Evolutionary conservation across 805 yeast species (phyloP), one percentile per base, ranked within the genome.

Genomic region (Saturnispora sanitii): DNA sequence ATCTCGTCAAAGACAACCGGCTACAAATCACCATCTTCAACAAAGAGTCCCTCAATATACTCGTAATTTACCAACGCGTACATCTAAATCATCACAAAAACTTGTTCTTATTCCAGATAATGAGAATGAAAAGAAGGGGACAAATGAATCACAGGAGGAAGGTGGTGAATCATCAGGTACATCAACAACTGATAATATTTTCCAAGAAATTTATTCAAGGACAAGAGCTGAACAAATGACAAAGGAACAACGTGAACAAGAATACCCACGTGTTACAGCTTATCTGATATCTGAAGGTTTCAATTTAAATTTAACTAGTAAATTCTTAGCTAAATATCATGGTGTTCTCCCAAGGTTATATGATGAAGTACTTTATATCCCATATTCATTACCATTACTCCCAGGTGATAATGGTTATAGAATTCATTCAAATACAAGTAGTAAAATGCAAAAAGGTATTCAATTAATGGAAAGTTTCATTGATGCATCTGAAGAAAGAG

Each of bases 331-430:
- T 30, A 65, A 71, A 6, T 68, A 78, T 33, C 98, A 90, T 60
- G 79, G 80, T 51, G 94, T 88, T 1, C 73, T 83, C 6, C 95
- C 96, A 1, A 66, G 96, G 46, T 57, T 82, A 23, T 90, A 90
- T 52, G 96, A 90, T 60, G 96, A 90, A 51, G 94, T 86, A n/a
- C 62, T 92, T 19, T 90, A 88, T 54, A 90, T 83, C 6, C 94
- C 95, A 1, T 90, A 88, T 53, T 73, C 86, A 22, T 65, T 90
- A 30, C 98, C 97, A 0, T 65, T 88, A 21, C 64, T 86, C 3
- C 94, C 95, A 0, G 96, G 96, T 3, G 73, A 70, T 20, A 81
- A 79, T 49, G 87, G 94, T 0, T 81, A 71, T 50, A 65, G 94
- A 40, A 78, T 84, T 12, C 78, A 76, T 55, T 79, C 92, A 2